A percentile compares a stretch with the other conserved stretches of the same genome.
phyloP scores from a whole-genome alignment of 129 eudicot species.

The Sambucus nigra region DNA sequence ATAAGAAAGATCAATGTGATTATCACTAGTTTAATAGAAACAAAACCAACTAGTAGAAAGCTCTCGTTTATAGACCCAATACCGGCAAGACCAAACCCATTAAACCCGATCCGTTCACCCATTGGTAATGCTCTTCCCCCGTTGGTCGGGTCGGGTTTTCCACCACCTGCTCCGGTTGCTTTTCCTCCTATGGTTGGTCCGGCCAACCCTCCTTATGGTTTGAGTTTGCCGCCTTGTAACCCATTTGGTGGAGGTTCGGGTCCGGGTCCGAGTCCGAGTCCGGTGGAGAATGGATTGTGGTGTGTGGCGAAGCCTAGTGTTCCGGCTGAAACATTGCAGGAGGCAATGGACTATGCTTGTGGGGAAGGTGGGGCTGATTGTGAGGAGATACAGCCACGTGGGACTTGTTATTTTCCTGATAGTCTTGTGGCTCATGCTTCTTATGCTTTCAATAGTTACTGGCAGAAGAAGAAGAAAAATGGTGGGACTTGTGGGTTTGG shows the following conservation, averaged over 20 bases:
- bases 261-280: slow-evolving; percentile 2
- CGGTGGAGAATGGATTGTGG: slow-evolving; percentile 36
- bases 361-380: slow-evolving; percentile 91
- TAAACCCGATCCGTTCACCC: slow-evolving; percentile 21
- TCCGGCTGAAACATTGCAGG: slow-evolving; percentile 80
- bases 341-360: slow-evolving; percentile 81
- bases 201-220: slow-evolving; percentile 35
- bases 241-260: slow-evolving; percentile 27
- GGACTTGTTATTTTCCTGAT: slow-evolving; percentile 79
- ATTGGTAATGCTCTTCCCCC: slow-evolving; percentile 53
- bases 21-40: slow-evolving; percentile 10
- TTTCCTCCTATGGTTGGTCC: slow-evolving; percentile 35
- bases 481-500: slow-evolving; percentile 90
- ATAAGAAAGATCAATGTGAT: slow-evolving; percentile 20
- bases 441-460: slow-evolving; percentile 90
- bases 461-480: slow-evolving; percentile 76
- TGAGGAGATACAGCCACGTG: slow-evolving; percentile 57
- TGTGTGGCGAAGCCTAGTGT: slow-evolving; percentile 99
- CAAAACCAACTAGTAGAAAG: slow-evolving; percentile 40
- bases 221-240: slow-evolving; percentile 60
- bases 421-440: slow-evolving; percentile 91
- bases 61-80: slow-evolving; percentile 32
- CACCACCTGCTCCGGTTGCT: slow-evolving; percentile 37
- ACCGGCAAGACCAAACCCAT: slow-evolving; percentile 28
- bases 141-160: slow-evolving; percentile 29